Evolutionary conservation across 331 rosid species (phyloP).

Genomic region (Phaseolus coccineus): DNA sequence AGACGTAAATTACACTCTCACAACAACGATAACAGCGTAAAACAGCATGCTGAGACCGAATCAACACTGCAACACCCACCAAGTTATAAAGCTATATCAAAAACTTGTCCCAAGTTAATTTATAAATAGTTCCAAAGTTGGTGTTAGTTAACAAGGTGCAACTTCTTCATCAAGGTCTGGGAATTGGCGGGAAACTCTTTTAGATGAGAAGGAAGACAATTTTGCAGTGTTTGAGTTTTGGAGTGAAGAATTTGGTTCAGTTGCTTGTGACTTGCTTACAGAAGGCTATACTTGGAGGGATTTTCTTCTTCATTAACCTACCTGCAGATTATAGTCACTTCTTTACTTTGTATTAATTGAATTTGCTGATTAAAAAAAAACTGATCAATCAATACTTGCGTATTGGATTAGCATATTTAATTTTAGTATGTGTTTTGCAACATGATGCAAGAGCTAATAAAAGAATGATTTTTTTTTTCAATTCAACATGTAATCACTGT

Average conservation of each 20-base stretch:
- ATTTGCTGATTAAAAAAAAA: too few species aligned
- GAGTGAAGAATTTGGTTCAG: neutral
- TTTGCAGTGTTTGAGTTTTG: neutral
- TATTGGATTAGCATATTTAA: too few species aligned
- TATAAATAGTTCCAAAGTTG: neutral
- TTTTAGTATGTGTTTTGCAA: too few species aligned
- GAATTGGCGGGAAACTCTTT: slow-evolving; percentile 26
- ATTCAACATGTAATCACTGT: too few species aligned
- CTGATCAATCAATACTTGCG: too few species aligned
- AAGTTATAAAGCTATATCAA: slow-evolving; percentile 10
- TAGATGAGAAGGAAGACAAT: neutral
- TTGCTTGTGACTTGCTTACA: neutral
- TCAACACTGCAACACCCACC: neutral
- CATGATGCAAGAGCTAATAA: too few species aligned
- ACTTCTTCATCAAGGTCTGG: neutral
- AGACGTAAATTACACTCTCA: too few species aligned
- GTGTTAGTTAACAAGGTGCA: neutral
- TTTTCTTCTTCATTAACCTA: neutral
- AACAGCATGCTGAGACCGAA: neutral
- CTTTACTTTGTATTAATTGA: neutral
- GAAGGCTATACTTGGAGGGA: neutral
- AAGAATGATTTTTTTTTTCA: too few species aligned
- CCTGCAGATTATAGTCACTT: too few species aligned
- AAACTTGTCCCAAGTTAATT: neutral
- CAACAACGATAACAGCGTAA: neutral